Conservation (phyloP, 768 basidiomycete species). For the Filobasidium wieringae region DNA sequence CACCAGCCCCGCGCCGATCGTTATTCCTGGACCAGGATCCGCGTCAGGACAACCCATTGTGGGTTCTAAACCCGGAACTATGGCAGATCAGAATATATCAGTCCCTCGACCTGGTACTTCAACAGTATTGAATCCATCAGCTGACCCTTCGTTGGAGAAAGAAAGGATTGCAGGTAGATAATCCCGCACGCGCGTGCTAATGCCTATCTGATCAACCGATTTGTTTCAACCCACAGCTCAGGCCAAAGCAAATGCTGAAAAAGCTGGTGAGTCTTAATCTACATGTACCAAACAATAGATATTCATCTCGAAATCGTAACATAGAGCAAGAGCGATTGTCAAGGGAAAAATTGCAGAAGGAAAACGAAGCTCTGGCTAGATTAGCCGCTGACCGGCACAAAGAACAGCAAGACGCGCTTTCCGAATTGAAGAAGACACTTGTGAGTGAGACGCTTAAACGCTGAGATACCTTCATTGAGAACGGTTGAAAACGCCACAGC, state of each 20-base stretch:
- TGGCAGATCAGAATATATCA: too few species aligned
- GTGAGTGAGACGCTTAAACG: too few species aligned
- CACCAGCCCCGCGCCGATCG: too few species aligned
- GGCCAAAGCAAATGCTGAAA: conserved; percentile 14
- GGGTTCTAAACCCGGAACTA: too few species aligned
- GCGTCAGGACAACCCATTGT: too few species aligned
- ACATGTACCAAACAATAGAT: too few species aligned
- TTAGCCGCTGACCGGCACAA: conserved; percentile 30
- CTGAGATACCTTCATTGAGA: too few species aligned
- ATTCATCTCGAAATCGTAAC: background rate
- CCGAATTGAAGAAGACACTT: conserved; percentile 27
- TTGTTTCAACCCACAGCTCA: background rate
- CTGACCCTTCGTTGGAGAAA: background rate
- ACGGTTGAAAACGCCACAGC: background rate
- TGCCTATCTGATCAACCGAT: background rate
- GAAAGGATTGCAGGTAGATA: conserved; percentile 13
- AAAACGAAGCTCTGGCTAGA: conserved; percentile 29
- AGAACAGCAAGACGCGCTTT: conserved; percentile 27
- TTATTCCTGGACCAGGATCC: too few species aligned
- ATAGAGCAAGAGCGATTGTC: conserved; percentile 29
- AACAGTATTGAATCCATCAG: conserved; percentile 7
- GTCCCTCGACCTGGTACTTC: too few species aligned
- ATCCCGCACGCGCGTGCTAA: background rate
- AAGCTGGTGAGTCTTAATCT: conserved; percentile 11
- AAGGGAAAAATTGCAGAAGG: conserved; percentile 19